Base-by-base conservation (phyloP, 73 alveolate genomes). In the Paraurostyla sp. region DNA sequence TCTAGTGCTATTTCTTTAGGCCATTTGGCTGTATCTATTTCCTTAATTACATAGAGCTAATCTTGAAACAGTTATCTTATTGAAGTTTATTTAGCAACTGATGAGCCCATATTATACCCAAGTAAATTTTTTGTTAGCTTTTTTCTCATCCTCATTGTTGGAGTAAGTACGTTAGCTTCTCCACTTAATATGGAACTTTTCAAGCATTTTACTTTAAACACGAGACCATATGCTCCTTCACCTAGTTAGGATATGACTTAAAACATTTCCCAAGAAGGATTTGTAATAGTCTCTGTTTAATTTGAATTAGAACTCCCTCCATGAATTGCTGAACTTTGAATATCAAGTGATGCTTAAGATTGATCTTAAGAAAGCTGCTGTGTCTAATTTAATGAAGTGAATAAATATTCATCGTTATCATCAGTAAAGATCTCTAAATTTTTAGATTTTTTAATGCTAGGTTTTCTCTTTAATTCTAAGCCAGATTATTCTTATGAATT, bases 221-320 rank as follows among this genome's bases (percentile, higher is more conserved):
- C 94, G 22, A 32, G 51, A 6, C 94, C 94, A 41, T 71, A 88
- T 0, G 91, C 87, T 0, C 94, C 94, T 45, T 78, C 91, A 7
- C 94, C 94, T 2, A 88, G 81, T 33, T 46, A 38, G 16, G 29
- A n/a, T 23, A 57, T 29, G 0, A 56, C 43, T 52, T 81, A 63
- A 46, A 81, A 81, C 91, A 81, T 81, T 20, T 56, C 91, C 91
- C 91, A 81, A 18, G 78, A 43, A 3, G 78, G 89, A 42, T 51
- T 49, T 18, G 78, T 52, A 13, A 13, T 4, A 16, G 9, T 38
- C 32, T 33, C 46, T 22, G 32, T 38, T 25, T 15, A 1, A 35
- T 36, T 65, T 32, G 50, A 60, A 27, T 38, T 32, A 4, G 35
- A n/a, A 0, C 60, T 15, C 29, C 15, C 42, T 30, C 41, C 41